Percentiles rank a stretch among this genome's conserved stretches.
Evolutionary conservation across 2,329 filamentous ascomycete genomes (phyloP).

Genomic region (Apiospora arundinis): DNA sequence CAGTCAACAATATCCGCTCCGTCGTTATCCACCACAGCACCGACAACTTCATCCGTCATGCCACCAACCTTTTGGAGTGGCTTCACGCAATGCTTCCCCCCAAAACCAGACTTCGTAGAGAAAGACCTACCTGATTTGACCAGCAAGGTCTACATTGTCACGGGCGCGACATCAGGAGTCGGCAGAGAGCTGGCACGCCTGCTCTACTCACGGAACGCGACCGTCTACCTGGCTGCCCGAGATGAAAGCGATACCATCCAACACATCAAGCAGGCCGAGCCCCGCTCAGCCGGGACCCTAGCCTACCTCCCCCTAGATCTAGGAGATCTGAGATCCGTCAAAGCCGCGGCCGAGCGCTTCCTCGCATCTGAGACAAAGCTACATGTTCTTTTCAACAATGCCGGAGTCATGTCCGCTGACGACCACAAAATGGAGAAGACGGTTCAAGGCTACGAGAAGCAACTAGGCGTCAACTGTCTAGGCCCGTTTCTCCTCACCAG

Average conservation of each 20-base stretch:
- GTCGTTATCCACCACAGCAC: too few species aligned
- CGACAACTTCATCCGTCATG: not conserved
- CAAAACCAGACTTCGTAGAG: conserved; percentile 28
- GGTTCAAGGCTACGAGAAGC: conserved; percentile 39
- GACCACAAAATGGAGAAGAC: not conserved
- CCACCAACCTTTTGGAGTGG: not conserved
- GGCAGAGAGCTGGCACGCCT: conserved; percentile 46
- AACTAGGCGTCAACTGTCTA: conserved; percentile 36
- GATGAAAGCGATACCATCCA: conserved; percentile 48
- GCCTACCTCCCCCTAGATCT: conserved; percentile 47
- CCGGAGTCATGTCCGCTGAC: conserved; percentile 43
- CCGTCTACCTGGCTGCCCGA: conserved; percentile 52
- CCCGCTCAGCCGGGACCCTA: conserved; percentile 39
- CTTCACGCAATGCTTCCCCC: not conserved
- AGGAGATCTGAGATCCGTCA: conserved; percentile 46
- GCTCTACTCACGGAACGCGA: conserved; percentile 49
- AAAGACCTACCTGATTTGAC: conserved; percentile 29
- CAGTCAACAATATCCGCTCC: too few species aligned
- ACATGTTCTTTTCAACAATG: conserved; percentile 49
- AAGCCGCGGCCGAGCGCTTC: conserved; percentile 45
- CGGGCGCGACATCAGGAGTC: conserved; percentile 41
- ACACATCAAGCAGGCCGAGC: conserved; percentile 47
- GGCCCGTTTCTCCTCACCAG: conserved; percentile 39
- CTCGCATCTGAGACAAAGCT: conserved; percentile 42
- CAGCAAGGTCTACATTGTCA: conserved; percentile 30